Evolutionary conservation across 768 basidiomycete species (phyloP).

Genomic region (Lactifluus echinatus): DNA sequence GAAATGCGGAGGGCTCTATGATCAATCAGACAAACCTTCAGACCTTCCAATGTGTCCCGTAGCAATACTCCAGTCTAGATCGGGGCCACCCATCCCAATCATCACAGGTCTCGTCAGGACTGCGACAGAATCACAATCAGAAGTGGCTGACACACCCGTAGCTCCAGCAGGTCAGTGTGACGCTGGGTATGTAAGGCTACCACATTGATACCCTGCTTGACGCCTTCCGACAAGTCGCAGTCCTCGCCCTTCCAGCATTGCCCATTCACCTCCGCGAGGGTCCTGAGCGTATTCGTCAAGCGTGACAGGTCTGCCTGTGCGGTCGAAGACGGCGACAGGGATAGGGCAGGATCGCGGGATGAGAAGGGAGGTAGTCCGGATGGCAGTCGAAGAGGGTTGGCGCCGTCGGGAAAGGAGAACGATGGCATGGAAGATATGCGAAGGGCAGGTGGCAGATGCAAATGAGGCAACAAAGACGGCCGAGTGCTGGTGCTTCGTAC

Average conservation of each 20-base stretch:
- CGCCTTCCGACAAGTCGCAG: constrained; percentile 73
- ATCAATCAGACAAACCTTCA: constrained; percentile 42
- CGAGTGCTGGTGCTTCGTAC: constrained; percentile 60
- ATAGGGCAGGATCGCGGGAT: constrained; percentile 3
- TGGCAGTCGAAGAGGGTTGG: constrained; percentile 22
- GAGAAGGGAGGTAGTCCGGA: constrained; percentile 25
- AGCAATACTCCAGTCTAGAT: constrained; percentile 52
- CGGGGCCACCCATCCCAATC: not conserved
- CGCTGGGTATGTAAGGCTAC: constrained; percentile 59
- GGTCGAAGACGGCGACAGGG: constrained; percentile 10
- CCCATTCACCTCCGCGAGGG: constrained; percentile 68
- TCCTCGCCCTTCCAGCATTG: constrained; percentile 79
- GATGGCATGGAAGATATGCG: constrained; percentile 26
- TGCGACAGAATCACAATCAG: not conserved
- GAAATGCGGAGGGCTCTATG: not conserved
- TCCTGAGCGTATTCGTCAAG: constrained; percentile 72
- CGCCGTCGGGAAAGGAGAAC: constrained; percentile 26
- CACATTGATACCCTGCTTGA: constrained; percentile 60
- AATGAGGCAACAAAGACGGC: constrained; percentile 62
- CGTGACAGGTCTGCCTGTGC: constrained; percentile 75
- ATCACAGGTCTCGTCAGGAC: not conserved
- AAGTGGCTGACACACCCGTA: constrained; percentile 42
- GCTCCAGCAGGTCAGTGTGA: constrained; percentile 66
- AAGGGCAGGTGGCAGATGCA: constrained; percentile 44
- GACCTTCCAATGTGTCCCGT: constrained; percentile 61